These are phyloP conservation scores for Solidago caesia DNA, from an alignment of 129 eudicot genomes.

Conservation along the genomic window DNA sequence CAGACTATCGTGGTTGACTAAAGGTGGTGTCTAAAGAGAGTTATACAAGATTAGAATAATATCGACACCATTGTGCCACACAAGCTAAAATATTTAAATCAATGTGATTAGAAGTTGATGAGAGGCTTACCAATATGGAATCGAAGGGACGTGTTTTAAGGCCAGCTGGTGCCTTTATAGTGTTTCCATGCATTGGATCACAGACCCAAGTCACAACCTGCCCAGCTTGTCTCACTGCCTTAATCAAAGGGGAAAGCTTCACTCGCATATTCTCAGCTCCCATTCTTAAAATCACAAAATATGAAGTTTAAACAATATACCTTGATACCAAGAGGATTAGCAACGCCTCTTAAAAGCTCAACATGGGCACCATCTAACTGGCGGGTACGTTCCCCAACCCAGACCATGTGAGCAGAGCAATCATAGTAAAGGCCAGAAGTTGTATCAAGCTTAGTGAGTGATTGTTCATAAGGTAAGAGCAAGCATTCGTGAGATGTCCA, in stretches of 20 bases:
- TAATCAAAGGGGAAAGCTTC: constrained; percentile 57
- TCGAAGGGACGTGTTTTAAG: constrained; percentile 66
- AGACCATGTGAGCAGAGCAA: constrained; percentile 71
- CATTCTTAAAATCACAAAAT: constrained; percentile 50
- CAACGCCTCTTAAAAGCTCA: constrained; percentile 60
- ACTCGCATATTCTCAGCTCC: constrained; percentile 76
- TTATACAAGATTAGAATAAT: background rate
- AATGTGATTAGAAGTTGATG: background rate
- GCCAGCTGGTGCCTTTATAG: constrained; percentile 68
- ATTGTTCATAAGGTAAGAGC: constrained; percentile 59
- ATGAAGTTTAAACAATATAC: constrained; percentile 29
- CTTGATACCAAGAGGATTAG: constrained; percentile 75
- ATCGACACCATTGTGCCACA: background rate
- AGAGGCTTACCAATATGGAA: constrained; percentile 57
- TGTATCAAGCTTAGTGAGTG: constrained; percentile 53
- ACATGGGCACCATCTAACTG: constrained; percentile 73
- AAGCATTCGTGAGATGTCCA: constrained; percentile 77
- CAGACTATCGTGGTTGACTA: too few relatives aligned
- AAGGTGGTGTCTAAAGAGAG: too few relatives aligned
- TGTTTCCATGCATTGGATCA: constrained; percentile 79
- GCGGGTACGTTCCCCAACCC: constrained; percentile 82
- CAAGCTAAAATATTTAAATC: background rate
- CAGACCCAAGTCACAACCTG: constrained; percentile 69
- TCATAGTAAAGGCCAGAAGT: constrained; percentile 68
- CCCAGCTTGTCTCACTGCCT: constrained; percentile 59